Evolutionary conservation across 257 asterid species (phyloP).

Genomic region (Solanum chaucha): DNA sequence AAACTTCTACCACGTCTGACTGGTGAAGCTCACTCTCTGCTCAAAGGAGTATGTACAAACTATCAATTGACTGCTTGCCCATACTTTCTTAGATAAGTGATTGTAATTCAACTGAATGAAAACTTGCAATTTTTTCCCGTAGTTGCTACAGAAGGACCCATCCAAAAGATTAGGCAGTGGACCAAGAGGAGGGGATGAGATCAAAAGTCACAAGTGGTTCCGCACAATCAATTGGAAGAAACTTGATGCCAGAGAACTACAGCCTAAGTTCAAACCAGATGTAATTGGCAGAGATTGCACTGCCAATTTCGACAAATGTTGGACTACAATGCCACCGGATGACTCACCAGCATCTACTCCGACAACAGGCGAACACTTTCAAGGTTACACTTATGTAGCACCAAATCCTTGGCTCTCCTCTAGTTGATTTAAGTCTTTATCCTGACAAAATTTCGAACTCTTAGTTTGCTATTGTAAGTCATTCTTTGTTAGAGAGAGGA

Average conservation of each 20-base stretch:
- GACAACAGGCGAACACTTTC: conserved; percentile 75
- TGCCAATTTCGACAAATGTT: conserved; percentile 77
- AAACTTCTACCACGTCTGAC: conserved; percentile 81
- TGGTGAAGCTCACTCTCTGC: conserved; percentile 72
- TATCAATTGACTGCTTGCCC: neutral
- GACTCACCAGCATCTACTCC: conserved; percentile 94
- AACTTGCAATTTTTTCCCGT: neutral
- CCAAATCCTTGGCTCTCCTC: conserved; percentile 87
- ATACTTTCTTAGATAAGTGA: neutral
- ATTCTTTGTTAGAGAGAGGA: neutral
- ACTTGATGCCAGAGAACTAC: conserved; percentile 55
- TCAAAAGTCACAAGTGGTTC: conserved; percentile 79
- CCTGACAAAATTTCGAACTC: neutral
- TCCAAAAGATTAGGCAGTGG: conserved; percentile 72
- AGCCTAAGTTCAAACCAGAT: conserved; percentile 72
- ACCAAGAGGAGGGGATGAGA: conserved; percentile 70
- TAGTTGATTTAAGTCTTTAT: neutral
- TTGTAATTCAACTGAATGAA: neutral
- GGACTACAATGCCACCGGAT: conserved; percentile 84
- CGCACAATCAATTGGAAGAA: conserved; percentile 70
- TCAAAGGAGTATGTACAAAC: conserved; percentile 44
- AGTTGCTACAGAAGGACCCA: conserved; percentile 80
- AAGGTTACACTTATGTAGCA: conserved; percentile 76
- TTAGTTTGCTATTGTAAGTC: neutral
- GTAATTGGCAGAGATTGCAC: conserved; percentile 78